Percentiles rank a stretch among this genome's conserved stretches.
These are phyloP conservation scores for Pythium utonaiense DNA, from an alignment of 352 stramenopile genomes.

Conservation along the genomic window DNA sequence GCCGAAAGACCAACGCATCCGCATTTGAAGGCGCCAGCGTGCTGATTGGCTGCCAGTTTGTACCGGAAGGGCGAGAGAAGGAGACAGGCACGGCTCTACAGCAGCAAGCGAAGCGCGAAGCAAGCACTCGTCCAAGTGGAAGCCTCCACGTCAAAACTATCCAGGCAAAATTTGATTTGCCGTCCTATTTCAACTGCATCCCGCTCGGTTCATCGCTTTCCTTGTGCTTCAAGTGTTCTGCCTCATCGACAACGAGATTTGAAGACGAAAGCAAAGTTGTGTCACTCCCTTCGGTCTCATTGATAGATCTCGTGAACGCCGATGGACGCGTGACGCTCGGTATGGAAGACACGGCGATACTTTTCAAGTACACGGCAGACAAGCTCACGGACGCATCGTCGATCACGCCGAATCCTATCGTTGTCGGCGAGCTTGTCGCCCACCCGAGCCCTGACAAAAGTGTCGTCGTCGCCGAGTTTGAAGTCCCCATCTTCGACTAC, in stretches of 20 bases:
- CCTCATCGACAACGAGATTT: background rate
- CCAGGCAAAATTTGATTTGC: constrained; percentile 21
- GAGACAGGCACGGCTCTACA: constrained; percentile 6
- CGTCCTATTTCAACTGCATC: constrained; percentile 17
- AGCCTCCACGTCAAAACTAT: constrained; percentile 37
- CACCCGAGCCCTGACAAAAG: background rate
- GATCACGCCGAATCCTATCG: constrained; percentile 23
- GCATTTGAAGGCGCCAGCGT: constrained; percentile 16
- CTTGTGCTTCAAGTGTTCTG: constrained; percentile 1
- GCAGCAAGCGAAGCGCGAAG: constrained; percentile 8
- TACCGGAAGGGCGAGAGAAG: constrained; percentile 23
- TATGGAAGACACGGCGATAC: background rate
- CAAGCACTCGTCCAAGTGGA: background rate
- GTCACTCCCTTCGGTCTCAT: constrained; percentile 10
- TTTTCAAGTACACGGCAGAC: constrained; percentile 9
- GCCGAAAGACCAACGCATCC: background rate
- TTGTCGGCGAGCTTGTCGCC: constrained; percentile 24
- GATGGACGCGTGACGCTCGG: constrained; percentile 4
- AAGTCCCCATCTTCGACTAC: constrained; percentile 48
- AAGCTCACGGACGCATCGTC: background rate
- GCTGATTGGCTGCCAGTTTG: constrained; percentile 41
- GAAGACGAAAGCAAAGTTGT: constrained; percentile 10
- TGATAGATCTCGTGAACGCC: constrained; percentile 9
- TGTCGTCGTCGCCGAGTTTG: constrained; percentile 23
- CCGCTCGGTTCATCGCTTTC: background rate